Evolutionary conservation across 164 flowering plant genomes (phyloP).

Genomic region (Pachysandra terminalis): DNA sequence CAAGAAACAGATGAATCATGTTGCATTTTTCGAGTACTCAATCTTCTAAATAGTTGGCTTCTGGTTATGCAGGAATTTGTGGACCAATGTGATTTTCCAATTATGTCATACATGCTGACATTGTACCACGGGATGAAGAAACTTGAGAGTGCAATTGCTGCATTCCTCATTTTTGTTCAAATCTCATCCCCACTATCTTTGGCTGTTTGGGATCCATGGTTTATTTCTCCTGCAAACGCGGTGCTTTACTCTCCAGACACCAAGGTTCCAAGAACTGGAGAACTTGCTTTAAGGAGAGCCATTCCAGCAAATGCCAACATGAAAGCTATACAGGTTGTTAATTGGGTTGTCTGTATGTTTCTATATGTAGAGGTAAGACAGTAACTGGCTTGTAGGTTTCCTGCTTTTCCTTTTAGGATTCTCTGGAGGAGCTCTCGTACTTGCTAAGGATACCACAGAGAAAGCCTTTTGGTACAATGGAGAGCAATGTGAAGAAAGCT

Average conservation of each 20-base stretch:
- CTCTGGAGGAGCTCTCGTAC: conserved; percentile 88
- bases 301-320: conserved; percentile 86
- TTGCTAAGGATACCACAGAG: conserved; percentile 95
- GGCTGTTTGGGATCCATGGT: conserved; percentile 30
- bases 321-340: conserved; percentile 79
- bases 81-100: conserved; percentile 11
- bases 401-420: conserved; percentile 41
- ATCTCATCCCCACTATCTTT: conserved; percentile 54
- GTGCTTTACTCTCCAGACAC: conserved; percentile 96
- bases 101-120: conserved; percentile 15
- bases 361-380: neutral
- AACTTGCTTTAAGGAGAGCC: conserved; percentile 87
- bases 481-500: conserved; percentile 90
- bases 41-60: conserved; percentile 18
- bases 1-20: neutral
- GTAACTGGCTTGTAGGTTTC: conserved; percentile 12
- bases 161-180: conserved; percentile 46
- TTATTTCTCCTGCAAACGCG: conserved; percentile 56
- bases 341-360: conserved; percentile 4
- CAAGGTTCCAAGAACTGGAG: conserved; percentile 93
- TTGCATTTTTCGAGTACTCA: neutral
- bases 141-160: conserved; percentile 39
- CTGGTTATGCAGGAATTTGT: conserved; percentile 44
- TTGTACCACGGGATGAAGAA: conserved; percentile 26
- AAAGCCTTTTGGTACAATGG: conserved; percentile 97